Conservation (phyloP, 1,139 yeast species). For the Geotrichum histeridarum region DNA sequence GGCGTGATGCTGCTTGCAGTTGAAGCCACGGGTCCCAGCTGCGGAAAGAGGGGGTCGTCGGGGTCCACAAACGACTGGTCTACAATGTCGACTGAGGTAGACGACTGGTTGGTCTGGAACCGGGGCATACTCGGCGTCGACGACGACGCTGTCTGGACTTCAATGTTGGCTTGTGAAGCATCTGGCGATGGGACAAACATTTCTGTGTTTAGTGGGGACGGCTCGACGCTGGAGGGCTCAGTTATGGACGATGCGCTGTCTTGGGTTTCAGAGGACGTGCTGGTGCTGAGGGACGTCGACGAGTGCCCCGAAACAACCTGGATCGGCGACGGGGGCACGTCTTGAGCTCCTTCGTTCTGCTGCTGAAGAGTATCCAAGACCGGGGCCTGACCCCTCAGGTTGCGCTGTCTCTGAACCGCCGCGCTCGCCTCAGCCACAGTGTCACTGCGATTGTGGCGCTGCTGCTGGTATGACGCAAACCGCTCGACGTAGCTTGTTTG, state of each 20-base stretch:
- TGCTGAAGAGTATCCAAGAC: background rate
- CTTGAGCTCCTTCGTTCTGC: background rate
- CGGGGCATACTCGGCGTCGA: background rate
- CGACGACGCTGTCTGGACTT: background rate
- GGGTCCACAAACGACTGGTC: slow-evolving; percentile 7
- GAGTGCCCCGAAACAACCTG: background rate
- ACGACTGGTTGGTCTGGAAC: slow-evolving; percentile 1
- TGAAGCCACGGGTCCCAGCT: background rate
- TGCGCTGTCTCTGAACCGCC: background rate
- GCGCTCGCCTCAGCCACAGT: background rate
- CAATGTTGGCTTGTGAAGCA: background rate
- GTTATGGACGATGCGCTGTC: background rate
- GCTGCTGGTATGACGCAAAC: slow-evolving; percentile 2
- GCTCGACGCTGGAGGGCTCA: background rate
- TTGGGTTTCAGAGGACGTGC: background rate
- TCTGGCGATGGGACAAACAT: background rate
- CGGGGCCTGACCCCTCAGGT: background rate
- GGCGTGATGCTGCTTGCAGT: slow-evolving; percentile 1
- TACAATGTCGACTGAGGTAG: slow-evolving; percentile 9
- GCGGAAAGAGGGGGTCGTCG: slow-evolving; percentile 5
- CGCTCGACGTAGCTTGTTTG: slow-evolving; percentile 6
- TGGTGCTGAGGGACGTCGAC: background rate
- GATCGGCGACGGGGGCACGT: background rate
- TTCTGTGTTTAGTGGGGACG: background rate
- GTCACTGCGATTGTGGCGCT: background rate